These are phyloP conservation scores for Lolium multiflorum DNA, from an alignment of 176 grass and related monocot species.

Conservation along the genomic window DNA sequence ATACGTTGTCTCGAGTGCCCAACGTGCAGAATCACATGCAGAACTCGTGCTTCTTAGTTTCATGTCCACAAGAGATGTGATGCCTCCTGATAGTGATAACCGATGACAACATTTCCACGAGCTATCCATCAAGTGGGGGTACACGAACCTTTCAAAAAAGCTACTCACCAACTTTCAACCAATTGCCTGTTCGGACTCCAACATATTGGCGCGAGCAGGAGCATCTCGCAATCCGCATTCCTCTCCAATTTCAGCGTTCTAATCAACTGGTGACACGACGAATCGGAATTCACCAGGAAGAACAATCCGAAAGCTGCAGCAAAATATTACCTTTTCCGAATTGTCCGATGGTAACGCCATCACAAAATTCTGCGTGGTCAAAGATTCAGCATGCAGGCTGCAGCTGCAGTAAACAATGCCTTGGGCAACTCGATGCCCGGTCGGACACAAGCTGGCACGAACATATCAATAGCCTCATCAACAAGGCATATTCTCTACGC, in stretches of 20 bases:
- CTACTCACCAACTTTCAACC: conserved; percentile 6
- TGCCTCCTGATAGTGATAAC: neutral
- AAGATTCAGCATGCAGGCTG: conserved; percentile 43
- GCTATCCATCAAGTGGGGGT: neutral
- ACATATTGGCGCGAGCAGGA: conserved; percentile 58
- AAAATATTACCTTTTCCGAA: neutral
- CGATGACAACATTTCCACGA: conserved; percentile 49
- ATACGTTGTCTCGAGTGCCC: conserved; percentile 15
- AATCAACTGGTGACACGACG: conserved; percentile 49
- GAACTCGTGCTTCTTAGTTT: conserved; percentile 15
- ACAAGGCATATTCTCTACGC: conserved; percentile 52
- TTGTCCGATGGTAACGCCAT: neutral
- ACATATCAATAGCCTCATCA: conserved; percentile 55
- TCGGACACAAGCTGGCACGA: conserved; percentile 50
- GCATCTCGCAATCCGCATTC: conserved; percentile 46
- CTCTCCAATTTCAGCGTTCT: conserved; percentile 41
- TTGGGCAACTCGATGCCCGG: conserved; percentile 59
- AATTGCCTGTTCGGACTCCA: conserved; percentile 55
- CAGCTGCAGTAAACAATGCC: conserved; percentile 42
- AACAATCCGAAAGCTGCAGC: conserved; percentile 53
- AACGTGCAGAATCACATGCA: neutral
- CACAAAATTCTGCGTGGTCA: conserved; percentile 35
- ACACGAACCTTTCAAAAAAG: neutral
- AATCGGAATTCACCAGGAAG: conserved; percentile 52
- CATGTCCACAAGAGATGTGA: conserved; percentile 8